Evolutionary conservation across 2,329 filamentous ascomycete species (phyloP), one percentile per base, ranked within the genome.

Genomic region (Fusarium sp.): DNA sequence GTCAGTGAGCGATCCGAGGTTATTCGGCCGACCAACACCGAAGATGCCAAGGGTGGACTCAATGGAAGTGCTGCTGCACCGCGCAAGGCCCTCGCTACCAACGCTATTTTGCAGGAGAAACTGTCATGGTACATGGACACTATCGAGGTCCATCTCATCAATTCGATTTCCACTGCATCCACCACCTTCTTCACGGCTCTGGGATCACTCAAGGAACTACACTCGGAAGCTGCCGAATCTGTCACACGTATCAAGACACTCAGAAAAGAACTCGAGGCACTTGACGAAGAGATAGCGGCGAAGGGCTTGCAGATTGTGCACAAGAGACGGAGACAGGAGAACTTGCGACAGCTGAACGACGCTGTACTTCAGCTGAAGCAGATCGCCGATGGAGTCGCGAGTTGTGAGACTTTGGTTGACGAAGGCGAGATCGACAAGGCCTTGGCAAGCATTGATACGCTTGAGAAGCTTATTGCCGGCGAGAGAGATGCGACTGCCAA

Each of bases 121-220:
- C 87, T 99, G 14, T 98, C 97, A 0, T 99, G 97, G 97, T 99
- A 99, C 82, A 98, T 99, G 95, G 97, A 99, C 81, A 99, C 97
- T 0, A 95, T 99, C 25, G 97, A 99, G 81, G 95, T 99, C 64
- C 97, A 99, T 81, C 87, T 99, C 9, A 98, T 99, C 77, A 95
- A 94, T 35, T 98, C 95, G 0, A 99, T 99, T 72, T 98, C 96
- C 3, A 95, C 94, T 0, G 97, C 97, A 1, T 98, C 97, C 0
- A 95, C 95, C 1, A 98, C 96, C 0, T 99, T 99, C 83, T 99
- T 99, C 79, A 95, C 95, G 0, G 97, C 97, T 0, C 86, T 99
- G 1, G 96, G 97, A 1, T 97, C 95, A 1, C 86, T 99, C 37
- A 93, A 95, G 75, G 95, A 98, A 80, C 86, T 99, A 13, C 96